Evolutionary conservation across 2,329 filamentous ascomycete species (phyloP), one percentile per base, ranked within the genome.

Genomic region (Clonostachys chloroleuca): DNA sequence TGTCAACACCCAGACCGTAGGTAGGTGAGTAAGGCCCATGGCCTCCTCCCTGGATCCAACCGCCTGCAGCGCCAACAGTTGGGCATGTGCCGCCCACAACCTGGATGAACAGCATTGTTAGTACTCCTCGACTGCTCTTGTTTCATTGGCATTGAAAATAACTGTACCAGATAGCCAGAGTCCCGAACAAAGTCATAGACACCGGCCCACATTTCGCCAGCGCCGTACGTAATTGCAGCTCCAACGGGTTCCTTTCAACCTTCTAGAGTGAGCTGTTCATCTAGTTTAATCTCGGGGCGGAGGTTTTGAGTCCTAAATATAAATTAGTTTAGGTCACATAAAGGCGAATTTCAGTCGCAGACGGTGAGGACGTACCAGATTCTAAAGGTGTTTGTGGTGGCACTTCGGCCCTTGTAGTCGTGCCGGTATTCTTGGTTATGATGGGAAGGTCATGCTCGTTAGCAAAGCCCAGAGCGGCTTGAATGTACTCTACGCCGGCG

Each of bases 351-450:
- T 10, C 24, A 9, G 24, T 9, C 24, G 24, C 24, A 30, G 8
- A 10, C 24, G 24, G 10, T 30, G 24, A 10, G 9, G 24, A 30
- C 9, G 9, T 30, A 30, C 24, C 24, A 30, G 24, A 30, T 30
- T 30, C 24, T 9, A 30, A 30, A 30, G 24, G 24, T n/a, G 16
- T 14, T 42, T 42, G 40, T 9, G n/a, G 16, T 12, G 24, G 20
- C 18, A 8, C 20, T 43, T 16, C 37, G n/a, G 5, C n/a, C 17
- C 17, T 16, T 18, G 10, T 62, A 47, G 47, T 59, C 50, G 36
- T 51, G 52, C 52, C 49, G 0, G 48, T 46, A 6, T 56, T 55
- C 13, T 64, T 51, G 24, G 10, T 30, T 30, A 9, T 30, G 24
- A 30, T 30, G 24, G 24, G 24, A 30, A 30, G 24, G 10, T 30